Conservation (phyloP, 805 yeast genomes). For the Clavispora asparagi region DNA sequence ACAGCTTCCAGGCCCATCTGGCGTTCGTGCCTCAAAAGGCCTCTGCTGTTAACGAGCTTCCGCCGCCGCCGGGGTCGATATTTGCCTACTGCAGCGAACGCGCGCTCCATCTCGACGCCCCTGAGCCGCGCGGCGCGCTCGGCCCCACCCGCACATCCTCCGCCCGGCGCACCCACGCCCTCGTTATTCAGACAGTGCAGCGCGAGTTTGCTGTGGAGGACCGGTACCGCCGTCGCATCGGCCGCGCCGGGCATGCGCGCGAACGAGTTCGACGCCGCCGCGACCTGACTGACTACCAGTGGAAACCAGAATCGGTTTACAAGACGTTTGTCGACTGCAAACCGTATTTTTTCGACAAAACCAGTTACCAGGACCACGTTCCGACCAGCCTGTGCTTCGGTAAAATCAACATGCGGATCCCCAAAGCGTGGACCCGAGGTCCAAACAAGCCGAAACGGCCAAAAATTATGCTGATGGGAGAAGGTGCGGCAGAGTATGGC, state of each 20-base stretch:
- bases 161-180: not conserved
- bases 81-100: not conserved
- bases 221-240: constrained; percentile 2
- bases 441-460: constrained; percentile 13
- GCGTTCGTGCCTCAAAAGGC: not conserved
- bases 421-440: constrained; percentile 34
- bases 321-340: constrained; percentile 17
- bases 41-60: not conserved
- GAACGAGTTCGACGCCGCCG: constrained; percentile 7
- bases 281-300: constrained; percentile 11
- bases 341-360: constrained; percentile 21
- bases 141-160: not conserved
- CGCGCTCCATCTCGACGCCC: constrained; percentile 1
- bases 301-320: constrained; percentile 17
- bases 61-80: constrained; percentile 1
- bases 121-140: not conserved
- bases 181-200: constrained; percentile 4
- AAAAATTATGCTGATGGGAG: not conserved
- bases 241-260: constrained; percentile 1
- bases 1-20: not conserved
- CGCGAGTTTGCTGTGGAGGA: constrained; percentile 12
- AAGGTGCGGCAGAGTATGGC: not conserved
- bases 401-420: constrained; percentile 33
- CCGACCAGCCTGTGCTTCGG: constrained; percentile 35
- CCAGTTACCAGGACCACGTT: constrained; percentile 23